phyloP scores from a whole-genome alignment of 2,329 filamentous ascomycete genomes.

The Aspergillus fischeri region DNA sequence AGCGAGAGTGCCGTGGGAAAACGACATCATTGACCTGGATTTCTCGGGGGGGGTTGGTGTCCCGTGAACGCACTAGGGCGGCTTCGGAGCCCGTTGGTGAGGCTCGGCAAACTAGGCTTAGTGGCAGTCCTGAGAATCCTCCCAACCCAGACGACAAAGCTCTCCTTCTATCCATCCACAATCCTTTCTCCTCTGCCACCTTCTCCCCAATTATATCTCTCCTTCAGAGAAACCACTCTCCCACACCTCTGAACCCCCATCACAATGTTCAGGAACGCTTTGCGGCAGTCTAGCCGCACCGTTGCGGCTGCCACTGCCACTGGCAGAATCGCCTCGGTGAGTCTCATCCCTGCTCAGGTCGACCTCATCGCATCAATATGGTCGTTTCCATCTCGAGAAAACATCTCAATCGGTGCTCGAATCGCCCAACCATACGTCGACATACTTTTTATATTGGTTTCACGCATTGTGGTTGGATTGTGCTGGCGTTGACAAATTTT shows the following conservation, averaged over 20 bases:
- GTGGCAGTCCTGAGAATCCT: slow-evolving; percentile 38
- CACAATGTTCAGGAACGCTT: slow-evolving; percentile 96
- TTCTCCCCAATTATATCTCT: slow-evolving; percentile 41
- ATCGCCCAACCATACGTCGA: slow-evolving; percentile 20
- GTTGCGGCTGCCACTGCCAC: slow-evolving; percentile 90
- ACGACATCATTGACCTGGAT: background rate
- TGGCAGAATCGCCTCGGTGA: slow-evolving; percentile 90
- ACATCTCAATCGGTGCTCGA: slow-evolving; percentile 28
- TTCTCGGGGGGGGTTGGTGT: slow-evolving; percentile 9
- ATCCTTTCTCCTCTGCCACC: slow-evolving; percentile 38
- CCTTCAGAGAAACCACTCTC: slow-evolving; percentile 40
- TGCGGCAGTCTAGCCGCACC: slow-evolving; percentile 93
- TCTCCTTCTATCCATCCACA: slow-evolving; percentile 42
- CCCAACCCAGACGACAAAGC: slow-evolving; percentile 39
- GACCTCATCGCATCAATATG: slow-evolving; percentile 29
- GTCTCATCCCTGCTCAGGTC: slow-evolving; percentile 54
- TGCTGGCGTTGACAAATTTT: slow-evolving; percentile 48
- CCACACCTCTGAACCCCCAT: slow-evolving; percentile 40
- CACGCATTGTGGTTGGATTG: slow-evolving; percentile 34
- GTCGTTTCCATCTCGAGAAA: slow-evolving; percentile 29
- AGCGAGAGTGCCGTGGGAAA: background rate
- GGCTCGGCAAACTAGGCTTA: slow-evolving; percentile 39
- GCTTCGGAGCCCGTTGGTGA: slow-evolving; percentile 33
- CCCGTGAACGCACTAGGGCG: slow-evolving; percentile 33
- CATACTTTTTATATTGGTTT: slow-evolving; percentile 19